Evolutionary conservation across 768 basidiomycete genomes (phyloP), one percentile per base, ranked within the genome.

Genomic region (Leccinellum rugosiceps): DNA sequence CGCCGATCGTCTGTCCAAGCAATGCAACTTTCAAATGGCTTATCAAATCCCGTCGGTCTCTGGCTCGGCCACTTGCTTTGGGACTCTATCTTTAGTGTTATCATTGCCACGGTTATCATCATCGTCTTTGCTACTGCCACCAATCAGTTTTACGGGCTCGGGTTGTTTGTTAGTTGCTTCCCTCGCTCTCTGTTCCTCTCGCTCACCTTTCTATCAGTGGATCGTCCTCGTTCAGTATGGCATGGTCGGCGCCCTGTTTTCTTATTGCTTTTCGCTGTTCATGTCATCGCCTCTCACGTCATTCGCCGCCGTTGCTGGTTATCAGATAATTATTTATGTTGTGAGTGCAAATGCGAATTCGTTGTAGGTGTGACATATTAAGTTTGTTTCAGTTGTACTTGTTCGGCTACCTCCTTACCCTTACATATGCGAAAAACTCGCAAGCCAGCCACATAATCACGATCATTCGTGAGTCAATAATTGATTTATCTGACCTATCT

Each of bases 61-160:
- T 90, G 89, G 88, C 74, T 92, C 3, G 90, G 90, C 3, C 90
- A 92, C 70, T 76, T 91, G 15, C 73, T 87, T 65, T 90, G 88
- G 69, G 90, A 92, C 64, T 77, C 82, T 8, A 77, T 87, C 10
- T 79, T 82, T 57, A 78, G 81, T 4, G 61, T 86, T 15, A 70
- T 86, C n/a, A 67, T 83, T 21, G 78, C 89, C 1, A 86, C 86
- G 2, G 72, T 89, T 51, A 81, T 90, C 46, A 75, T 80, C 17
- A 80, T 89, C 44, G 64, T 90, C 7, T 89, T 86, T 61, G 82
- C 82, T 10, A 65, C 74, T 15, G 78, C 69, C 4, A 77, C 84
- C 0, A 74, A 82, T 55, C 84, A 88, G 58, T 90, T 92, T 68
- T 77, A 83, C 58, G 87, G 84, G 0, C 76, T 88, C 26, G 88